phyloP scores from a whole-genome alignment of 177 flowering plant species.

The Telopea speciosissima region DNA sequence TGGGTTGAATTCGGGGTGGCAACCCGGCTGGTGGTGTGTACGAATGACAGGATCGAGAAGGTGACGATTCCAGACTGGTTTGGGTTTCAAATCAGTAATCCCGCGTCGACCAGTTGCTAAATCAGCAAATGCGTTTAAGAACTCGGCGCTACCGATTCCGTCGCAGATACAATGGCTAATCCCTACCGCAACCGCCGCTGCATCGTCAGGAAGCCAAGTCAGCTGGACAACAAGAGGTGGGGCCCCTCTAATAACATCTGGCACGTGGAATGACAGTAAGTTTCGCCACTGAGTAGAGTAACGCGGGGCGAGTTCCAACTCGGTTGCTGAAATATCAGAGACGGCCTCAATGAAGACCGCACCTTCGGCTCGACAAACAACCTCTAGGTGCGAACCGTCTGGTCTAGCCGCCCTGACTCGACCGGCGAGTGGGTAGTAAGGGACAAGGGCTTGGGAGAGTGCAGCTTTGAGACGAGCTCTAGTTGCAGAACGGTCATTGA shows the following conservation, averaged over 20 bases:
- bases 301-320: slow-evolving; percentile 43
- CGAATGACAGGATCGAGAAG: slow-evolving; percentile 27
- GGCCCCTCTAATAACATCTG: slow-evolving; percentile 41
- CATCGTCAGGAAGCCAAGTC: slow-evolving; percentile 60
- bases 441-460: slow-evolving; percentile 41
- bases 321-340: slow-evolving; percentile 19
- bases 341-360: slow-evolving; percentile 52
- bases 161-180: slow-evolving; percentile 55
- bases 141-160: slow-evolving; percentile 62
- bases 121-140: slow-evolving; percentile 54
- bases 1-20: slow-evolving; percentile 53
- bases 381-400: slow-evolving; percentile 38
- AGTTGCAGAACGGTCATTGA: slow-evolving; percentile 11
- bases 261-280: slow-evolving; percentile 38
- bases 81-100: slow-evolving; percentile 17
- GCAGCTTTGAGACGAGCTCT: slow-evolving; percentile 37
- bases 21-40: background rate
- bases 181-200: slow-evolving; percentile 49
- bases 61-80: slow-evolving; percentile 62
- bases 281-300: slow-evolving; percentile 41
- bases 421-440: slow-evolving; percentile 64
- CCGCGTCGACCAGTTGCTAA: slow-evolving; percentile 25
- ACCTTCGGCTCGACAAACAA: slow-evolving; percentile 56
- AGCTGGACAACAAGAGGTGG: slow-evolving; percentile 65
- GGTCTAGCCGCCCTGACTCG: slow-evolving; percentile 37